These are phyloP conservation scores for Effrenium voratum DNA, from an alignment of 73 alveolate species.

Conservation along the genomic window DNA sequence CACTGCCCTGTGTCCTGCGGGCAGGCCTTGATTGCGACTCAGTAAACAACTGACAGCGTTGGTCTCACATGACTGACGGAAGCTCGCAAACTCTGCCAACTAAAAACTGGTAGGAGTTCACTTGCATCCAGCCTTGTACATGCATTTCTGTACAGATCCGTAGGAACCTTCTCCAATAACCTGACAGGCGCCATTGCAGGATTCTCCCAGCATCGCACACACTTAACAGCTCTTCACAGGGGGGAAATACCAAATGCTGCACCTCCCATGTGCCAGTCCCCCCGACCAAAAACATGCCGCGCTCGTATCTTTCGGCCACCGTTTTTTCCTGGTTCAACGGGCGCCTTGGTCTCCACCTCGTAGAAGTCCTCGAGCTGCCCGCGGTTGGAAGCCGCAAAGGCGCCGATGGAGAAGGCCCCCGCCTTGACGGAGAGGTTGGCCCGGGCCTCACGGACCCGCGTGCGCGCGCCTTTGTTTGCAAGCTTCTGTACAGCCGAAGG, in stretches of 20 bases:
- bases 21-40: not conserved
- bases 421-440: conserved; percentile 90
- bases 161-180: conserved; percentile 81
- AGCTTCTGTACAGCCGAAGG: not conserved
- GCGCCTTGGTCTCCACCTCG: conserved; percentile 60
- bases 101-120: not conserved
- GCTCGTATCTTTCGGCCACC: no score
- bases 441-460: conserved; percentile 11
- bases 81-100: not conserved
- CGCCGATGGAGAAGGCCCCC: conserved; percentile 74
- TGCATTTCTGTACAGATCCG: conserved; percentile 82
- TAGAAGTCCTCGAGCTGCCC: conserved; percentile 55
- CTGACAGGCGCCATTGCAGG: not conserved
- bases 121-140: conserved; percentile 88
- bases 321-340: no score
- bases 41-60: not conserved
- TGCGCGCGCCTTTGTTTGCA: not conserved
- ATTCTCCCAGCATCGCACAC: no score
- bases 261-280: no score
- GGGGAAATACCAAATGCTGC: no score
- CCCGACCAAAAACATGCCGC: no score
- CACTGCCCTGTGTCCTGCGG: conserved; percentile 69
- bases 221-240: no score
- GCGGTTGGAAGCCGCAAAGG: conserved; percentile 81
- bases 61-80: not conserved